phyloP scores from a whole-genome alignment of 257 asterid species.

The Ligustrum vulgare region DNA sequence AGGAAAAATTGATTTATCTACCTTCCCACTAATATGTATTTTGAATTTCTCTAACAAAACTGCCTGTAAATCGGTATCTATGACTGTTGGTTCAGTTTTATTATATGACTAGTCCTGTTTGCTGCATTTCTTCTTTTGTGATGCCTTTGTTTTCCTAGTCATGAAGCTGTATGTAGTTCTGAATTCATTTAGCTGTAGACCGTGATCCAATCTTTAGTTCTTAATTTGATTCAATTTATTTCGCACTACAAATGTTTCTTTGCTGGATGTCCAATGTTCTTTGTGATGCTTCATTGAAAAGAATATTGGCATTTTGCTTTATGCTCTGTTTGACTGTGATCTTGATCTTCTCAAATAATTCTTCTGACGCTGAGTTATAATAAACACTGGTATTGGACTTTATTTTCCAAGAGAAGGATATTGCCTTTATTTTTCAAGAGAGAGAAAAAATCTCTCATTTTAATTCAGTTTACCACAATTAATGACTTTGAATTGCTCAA shows the following conservation, averaged over 20 bases:
- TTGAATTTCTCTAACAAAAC: constrained; percentile 7
- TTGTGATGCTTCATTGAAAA: not conserved
- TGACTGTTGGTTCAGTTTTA: not conserved
- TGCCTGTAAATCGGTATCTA: not conserved
- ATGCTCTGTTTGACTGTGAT: not conserved
- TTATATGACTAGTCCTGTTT: not conserved
- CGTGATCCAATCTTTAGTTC: not conserved
- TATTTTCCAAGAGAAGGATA: not conserved
- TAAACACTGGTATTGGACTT: not conserved
- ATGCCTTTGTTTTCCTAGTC: not conserved
- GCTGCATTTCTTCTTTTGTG: not conserved
- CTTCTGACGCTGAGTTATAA: not conserved
- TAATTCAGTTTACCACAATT: not conserved
- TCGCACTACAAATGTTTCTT: not conserved
- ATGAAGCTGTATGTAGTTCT: not conserved
- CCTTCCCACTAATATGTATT: not conserved
- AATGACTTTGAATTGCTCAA: not conserved
- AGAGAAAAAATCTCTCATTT: not conserved
- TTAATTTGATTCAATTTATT: not conserved
- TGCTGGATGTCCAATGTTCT: not conserved
- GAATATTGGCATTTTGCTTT: not conserved
- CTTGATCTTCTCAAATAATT: not conserved
- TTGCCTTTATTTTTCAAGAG: not conserved
- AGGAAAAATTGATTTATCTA: constrained; percentile 8
- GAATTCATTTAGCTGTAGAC: not conserved